A percentile compares a stretch with the other conserved stretches of the same genome.
Conservation (phyloP, 495 filamentous ascomycete genomes). For the Parachaetomium inaequale region DNA sequence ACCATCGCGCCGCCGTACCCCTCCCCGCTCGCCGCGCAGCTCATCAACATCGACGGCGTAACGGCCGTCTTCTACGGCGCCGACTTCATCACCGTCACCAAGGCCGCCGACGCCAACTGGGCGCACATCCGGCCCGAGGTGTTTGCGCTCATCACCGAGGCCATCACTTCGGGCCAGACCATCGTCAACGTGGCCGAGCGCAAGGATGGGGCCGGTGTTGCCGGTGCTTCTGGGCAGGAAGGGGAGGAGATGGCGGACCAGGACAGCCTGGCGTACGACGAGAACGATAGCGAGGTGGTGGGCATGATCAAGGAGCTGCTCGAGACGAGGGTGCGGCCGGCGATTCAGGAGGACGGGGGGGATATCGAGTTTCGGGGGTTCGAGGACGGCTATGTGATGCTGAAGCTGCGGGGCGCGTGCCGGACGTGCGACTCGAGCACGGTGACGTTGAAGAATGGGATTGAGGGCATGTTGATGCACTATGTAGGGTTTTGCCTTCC, state of each 20-base stretch:
- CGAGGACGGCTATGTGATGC: slow-evolving; percentile 72
- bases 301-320: slow-evolving; percentile 99
- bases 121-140: slow-evolving; percentile 92
- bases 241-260: slow-evolving; percentile 44
- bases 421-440: slow-evolving; percentile 94
- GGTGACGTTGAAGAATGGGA: slow-evolving; percentile 91
- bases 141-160: slow-evolving; percentile 90
- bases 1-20: slow-evolving; percentile 86
- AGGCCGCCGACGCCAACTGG: slow-evolving; percentile 83
- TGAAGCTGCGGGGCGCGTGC: slow-evolving; percentile 91
- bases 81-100: slow-evolving; percentile 96
- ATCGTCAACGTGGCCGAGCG: slow-evolving; percentile 73
- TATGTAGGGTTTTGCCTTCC: slow-evolving; percentile 41
- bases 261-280: slow-evolving; percentile 73
- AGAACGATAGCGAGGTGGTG: slow-evolving; percentile 87
- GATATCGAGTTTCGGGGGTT: slow-evolving; percentile 95
- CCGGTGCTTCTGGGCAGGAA: slow-evolving; percentile 17
- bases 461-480: slow-evolving; percentile 94
- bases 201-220: slow-evolving; percentile 37
- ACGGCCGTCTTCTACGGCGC: slow-evolving; percentile 90
- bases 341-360: slow-evolving; percentile 96
- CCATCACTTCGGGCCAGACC: slow-evolving; percentile 73
- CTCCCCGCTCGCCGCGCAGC: slow-evolving; percentile 84
- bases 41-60: slow-evolving; percentile 88
- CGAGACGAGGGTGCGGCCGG: slow-evolving; percentile 88